phyloP scores from a whole-genome alignment of 257 asterid genomes.

The Capsicum rhomboideum region DNA sequence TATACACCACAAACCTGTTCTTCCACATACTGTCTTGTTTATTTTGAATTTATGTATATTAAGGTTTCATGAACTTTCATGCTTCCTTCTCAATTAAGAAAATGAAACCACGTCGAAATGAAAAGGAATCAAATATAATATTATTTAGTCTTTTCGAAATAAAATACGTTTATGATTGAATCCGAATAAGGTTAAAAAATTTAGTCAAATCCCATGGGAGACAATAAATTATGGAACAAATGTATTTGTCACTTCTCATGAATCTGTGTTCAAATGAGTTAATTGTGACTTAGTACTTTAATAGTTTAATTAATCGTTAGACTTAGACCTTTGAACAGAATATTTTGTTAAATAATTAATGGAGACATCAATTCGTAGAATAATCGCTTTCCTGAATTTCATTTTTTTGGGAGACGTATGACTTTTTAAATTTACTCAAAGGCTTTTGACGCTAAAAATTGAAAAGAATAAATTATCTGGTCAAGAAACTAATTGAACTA shows the following conservation, averaged over 20 bases:
- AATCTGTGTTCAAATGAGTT: neutral
- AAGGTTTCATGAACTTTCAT: neutral
- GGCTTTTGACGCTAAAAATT: neutral
- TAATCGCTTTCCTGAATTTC: neutral
- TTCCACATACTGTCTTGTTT: neutral
- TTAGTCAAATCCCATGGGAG: no score
- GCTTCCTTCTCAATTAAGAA: neutral
- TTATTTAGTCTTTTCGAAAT: no score
- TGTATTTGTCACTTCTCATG: neutral
- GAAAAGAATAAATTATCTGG: neutral
- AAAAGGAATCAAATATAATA: neutral
- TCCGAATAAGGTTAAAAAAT: no score
- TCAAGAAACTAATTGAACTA: neutral
- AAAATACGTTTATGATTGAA: no score
- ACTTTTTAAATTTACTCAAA: neutral
- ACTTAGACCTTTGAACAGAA: neutral
- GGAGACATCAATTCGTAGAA: neutral
- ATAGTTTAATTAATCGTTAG: neutral
- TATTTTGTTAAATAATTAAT: neutral
- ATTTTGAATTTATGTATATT: neutral
- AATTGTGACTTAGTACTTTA: neutral
- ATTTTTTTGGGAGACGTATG: neutral
- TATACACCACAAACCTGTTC: neutral
- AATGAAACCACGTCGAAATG: neutral
- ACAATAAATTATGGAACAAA: no score